These are phyloP conservation scores for Trichoderma polysporum DNA, from an alignment of 2,329 filamentous ascomycete genomes.

Conservation along the genomic window DNA sequence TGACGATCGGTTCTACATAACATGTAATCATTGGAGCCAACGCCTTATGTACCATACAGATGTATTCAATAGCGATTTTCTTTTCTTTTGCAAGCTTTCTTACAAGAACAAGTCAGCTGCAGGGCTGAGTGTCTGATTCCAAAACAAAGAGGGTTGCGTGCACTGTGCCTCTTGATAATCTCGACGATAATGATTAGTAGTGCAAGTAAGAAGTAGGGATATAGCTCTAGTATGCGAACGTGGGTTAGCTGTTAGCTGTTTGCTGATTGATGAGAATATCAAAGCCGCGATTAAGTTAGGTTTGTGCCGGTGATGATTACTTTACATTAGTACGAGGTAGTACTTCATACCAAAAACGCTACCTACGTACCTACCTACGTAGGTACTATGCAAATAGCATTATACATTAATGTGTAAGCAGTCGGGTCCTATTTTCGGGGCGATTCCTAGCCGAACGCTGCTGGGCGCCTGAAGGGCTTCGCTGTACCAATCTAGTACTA, in stretches of 20 bases:
- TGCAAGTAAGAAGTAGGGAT: background rate
- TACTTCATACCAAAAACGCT: too few relatives aligned
- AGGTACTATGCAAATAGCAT: too few relatives aligned
- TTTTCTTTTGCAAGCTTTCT: background rate
- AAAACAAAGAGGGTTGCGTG: background rate
- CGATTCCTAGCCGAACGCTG: too few relatives aligned
- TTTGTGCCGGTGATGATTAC: background rate
- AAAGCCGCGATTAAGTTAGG: background rate
- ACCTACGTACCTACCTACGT: too few relatives aligned
- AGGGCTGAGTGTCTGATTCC: background rate
- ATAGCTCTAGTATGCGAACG: background rate
- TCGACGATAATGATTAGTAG: background rate
- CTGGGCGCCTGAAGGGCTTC: too few relatives aligned
- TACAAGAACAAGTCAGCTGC: background rate
- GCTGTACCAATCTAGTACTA: background rate
- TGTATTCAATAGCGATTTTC: constrained; percentile 14
- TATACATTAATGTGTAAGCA: too few relatives aligned
- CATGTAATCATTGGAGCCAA: constrained; percentile 12
- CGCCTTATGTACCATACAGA: constrained; percentile 11
- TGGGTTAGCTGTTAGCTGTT: background rate
- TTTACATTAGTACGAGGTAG: background rate
- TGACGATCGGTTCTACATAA: background rate
- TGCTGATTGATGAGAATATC: background rate
- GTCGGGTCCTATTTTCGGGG: too few relatives aligned
- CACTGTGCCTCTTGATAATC: background rate